Base-by-base conservation (phyloP, 2,329 filamentous ascomycete genomes). In the Botrytis elliptica region DNA sequence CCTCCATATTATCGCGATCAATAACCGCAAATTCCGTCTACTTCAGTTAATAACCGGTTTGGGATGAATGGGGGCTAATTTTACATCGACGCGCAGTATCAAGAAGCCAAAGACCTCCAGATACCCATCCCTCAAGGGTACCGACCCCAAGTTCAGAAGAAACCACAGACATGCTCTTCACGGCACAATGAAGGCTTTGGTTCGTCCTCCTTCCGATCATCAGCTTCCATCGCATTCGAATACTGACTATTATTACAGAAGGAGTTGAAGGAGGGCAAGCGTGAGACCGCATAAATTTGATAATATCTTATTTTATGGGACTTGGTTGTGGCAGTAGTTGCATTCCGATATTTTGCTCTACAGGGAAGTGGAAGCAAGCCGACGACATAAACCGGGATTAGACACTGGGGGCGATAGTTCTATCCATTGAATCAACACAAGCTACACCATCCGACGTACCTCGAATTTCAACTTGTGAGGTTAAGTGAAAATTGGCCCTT, bases 161-260 rank as follows among this genome's bases (percentile, higher is more conserved):
- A 99, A 99, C 91, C 96, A 99, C 90, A 94, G 94, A 89, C 95
- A 99, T 91, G 96, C 96, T 86, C 94, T 98, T 79, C 96, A 98
- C 90, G 96, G 96, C 86, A 99, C 95, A 85, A 94, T 93, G 90
- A 97, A 93, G 89, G 96, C 96, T 85, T 88, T 99, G 89, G 95
- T 98, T 62, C 42, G 46, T 72, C 71, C 29, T 70, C 29, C n/a
- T 59, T 42, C 20, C 49, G 22, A 62, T 44, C 25, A 46, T 12
- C 60, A 52, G 8, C 33, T 25, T 18, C 57, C 29, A 52, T 52
- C 71, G 67, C 76, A 76, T 71, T 79, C 49, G 49, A 42, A 25
- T 70, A 57, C 70, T 72, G 20, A 72, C 62, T 64, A 59, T 44
- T 36, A 49, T 71, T 81, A 85, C 85, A 97, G 95, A 99, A 98